A percentile compares a stretch with the other conserved stretches of the same genome.
Evolutionary conservation across 192 early-diverging fungal genomes (phyloP).

Genomic region (Phlyctochytrium bullatum): DNA sequence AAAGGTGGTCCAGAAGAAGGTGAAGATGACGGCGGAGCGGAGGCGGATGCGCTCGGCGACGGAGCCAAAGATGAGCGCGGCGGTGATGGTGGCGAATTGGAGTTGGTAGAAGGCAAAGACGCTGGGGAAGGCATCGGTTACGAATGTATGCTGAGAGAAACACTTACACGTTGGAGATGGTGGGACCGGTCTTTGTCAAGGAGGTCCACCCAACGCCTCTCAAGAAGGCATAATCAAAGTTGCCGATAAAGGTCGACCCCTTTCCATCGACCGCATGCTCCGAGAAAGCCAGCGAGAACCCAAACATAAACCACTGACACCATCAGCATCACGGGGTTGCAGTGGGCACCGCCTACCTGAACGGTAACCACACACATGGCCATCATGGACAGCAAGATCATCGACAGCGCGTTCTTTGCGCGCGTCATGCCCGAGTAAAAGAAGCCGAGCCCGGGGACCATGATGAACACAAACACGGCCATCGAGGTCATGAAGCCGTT

Average conservation of each 20-base stretch:
- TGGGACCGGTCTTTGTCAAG: constrained; percentile 49
- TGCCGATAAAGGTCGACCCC: constrained; percentile 73
- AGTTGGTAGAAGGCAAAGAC: constrained; percentile 56
- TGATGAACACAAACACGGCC: constrained; percentile 86
- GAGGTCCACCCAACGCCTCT: constrained; percentile 54
- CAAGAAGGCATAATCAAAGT: constrained; percentile 74
- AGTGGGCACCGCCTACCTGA: constrained; percentile 45
- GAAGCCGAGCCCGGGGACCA: constrained; percentile 93
- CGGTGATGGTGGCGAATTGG: constrained; percentile 90
- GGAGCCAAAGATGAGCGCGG: constrained; percentile 86
- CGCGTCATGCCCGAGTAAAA: constrained; percentile 95
- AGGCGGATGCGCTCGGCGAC: constrained; percentile 87
- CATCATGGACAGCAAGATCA: constrained; percentile 71
- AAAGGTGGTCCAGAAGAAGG: constrained; percentile 87
- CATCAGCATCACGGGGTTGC: background rate
- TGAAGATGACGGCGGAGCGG: constrained; percentile 82
- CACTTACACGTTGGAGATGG: constrained; percentile 74
- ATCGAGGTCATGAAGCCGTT: constrained; percentile 60
- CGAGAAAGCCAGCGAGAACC: constrained; percentile 84
- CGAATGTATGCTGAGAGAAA: too few species aligned
- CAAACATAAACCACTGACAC: constrained; percentile 81
- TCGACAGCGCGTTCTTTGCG: constrained; percentile 88
- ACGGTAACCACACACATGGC: constrained; percentile 80
- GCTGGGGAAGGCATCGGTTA: too few species aligned
- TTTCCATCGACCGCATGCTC: constrained; percentile 40